These are phyloP conservation scores for Takashimella koratensis DNA, from an alignment of 1,284 basidiomycete genomes.

Conservation along the genomic window DNA sequence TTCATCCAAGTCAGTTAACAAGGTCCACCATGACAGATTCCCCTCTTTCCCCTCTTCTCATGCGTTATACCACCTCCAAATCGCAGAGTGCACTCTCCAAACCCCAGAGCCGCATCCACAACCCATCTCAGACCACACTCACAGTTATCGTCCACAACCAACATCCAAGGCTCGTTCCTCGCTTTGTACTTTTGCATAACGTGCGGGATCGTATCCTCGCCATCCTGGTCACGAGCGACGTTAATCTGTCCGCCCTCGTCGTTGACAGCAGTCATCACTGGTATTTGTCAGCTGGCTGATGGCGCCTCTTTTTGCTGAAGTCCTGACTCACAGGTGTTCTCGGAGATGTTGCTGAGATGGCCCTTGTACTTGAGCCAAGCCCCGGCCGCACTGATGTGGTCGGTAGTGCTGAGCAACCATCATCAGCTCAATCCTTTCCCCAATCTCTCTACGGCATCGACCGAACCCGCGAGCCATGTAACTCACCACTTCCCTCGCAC, in stretches of 20 bases:
- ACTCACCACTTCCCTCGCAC: conserved; percentile 82
- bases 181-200: conserved; percentile 83
- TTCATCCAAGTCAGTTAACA: too few species aligned
- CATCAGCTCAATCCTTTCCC: too few species aligned
- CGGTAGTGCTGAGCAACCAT: conserved; percentile 69
- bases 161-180: conserved; percentile 80
- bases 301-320: too few species aligned
- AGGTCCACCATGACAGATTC: too few species aligned
- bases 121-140: too few species aligned
- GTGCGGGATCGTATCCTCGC: conserved; percentile 76
- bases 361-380: conserved; percentile 97
- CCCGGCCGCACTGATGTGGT: conserved; percentile 93
- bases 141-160: conserved; percentile 87
- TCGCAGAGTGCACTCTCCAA: too few species aligned
- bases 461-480: too few species aligned
- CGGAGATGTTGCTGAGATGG: conserved; percentile 91
- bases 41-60: too few species aligned
- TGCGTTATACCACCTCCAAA: too few species aligned
- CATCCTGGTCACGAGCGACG: conserved; percentile 69
- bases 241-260: conserved; percentile 91
- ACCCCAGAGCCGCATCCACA: too few species aligned
- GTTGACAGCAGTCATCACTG: conserved; percentile 75
- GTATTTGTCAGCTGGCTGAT: conserved; percentile 13
- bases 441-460: too few species aligned
- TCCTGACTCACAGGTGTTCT: conserved; percentile 80